Evolutionary conservation across 2,329 filamentous ascomycete species (phyloP), one percentile per base, ranked within the genome.

Genomic region (Ascomycota sp.): DNA sequence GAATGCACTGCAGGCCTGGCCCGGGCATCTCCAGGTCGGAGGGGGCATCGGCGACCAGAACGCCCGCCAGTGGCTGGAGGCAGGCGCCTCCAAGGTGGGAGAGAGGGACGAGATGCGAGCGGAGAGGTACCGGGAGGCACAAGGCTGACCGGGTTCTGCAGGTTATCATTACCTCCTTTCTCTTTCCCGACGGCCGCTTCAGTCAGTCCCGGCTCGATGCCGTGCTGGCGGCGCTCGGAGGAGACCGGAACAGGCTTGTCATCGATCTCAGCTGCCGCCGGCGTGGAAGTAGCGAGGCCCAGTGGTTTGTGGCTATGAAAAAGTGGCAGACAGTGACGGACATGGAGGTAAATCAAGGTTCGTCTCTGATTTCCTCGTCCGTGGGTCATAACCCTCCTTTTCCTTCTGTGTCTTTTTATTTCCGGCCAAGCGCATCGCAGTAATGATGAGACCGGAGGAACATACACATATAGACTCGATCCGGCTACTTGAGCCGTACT

Each of bases 291-390:
- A 61, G 75, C 32, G 75, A 60, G 9, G 13, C 17, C 25, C 22
- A 21, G 24, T 98, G 89, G 89, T 83, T 79, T 44, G 89, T 98
- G n/a, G 86, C 89, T 32, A 98, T 92, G 76, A 81, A 98, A 53
- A 92, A 92, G 52, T 98, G 89, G 89, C 89, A 95, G 61, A 93
- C 82, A 2, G 75, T 95, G 32, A 95, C 89, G 2, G 81, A 94
- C 44, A 92, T 93, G 73, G 82, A 94, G 48, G 72, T 98, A 38
- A 86, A 75, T 38, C 62, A 79, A 63, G 79, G 86, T 85, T 55
- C 36, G 52, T 40, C 20, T 25, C 17, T 12, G 9, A 2, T 17
- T 22, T 30, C 22, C n/a, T 12, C 20, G 9, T 25, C 10, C 20
- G 5, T 13, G 13, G 15, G 8, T n/a, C n/a, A 11, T 19, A 10